Conservation (phyloP, 75 land plant genomes). For the Adiantum capillusveneris region DNA sequence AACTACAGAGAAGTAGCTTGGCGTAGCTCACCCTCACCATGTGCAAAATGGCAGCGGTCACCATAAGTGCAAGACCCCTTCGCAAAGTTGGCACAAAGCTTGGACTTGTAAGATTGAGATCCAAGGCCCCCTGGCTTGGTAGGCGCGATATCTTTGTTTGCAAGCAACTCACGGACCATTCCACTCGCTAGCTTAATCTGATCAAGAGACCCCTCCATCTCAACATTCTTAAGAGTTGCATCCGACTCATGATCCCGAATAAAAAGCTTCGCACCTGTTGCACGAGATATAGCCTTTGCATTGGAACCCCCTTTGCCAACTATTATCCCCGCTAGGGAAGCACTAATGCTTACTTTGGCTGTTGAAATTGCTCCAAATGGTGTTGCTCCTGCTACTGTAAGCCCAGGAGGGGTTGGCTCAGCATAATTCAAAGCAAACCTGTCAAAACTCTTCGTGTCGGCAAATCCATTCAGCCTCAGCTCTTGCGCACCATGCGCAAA, state of each 20-base stretch:
- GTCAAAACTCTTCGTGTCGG: conserved; percentile 4
- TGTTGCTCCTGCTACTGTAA: conserved; percentile 36
- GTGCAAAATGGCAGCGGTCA: conserved; percentile 89
- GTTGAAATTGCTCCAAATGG: conserved; percentile 66
- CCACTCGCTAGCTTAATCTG: conserved; percentile 80
- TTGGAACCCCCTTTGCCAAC: conserved; percentile 80
- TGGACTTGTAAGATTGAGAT: conserved; percentile 59
- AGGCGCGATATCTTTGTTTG: conserved; percentile 9
- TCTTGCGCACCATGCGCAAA: conserved; percentile 51
- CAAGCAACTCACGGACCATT: conserved; percentile 72
- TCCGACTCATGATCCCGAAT: conserved; percentile 73
- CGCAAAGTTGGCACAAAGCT: conserved; percentile 72
- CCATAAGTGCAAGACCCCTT: conserved; percentile 88
- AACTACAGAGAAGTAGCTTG: conserved; percentile 5
- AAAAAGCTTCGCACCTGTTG: conserved; percentile 63
- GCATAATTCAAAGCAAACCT: neutral
- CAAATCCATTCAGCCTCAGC: conserved; percentile 11
- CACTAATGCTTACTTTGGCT: conserved; percentile 74
- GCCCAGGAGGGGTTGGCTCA: conserved; percentile 24
- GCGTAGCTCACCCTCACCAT: conserved; percentile 58
- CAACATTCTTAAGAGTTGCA: conserved; percentile 74
- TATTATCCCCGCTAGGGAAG: conserved; percentile 77
- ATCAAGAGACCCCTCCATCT: conserved; percentile 84
- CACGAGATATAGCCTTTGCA: conserved; percentile 57
- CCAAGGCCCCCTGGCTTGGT: conserved; percentile 13